Evolutionary conservation across 768 basidiomycete species (phyloP).

Genomic region (Rhodocollybia butyracea): DNA sequence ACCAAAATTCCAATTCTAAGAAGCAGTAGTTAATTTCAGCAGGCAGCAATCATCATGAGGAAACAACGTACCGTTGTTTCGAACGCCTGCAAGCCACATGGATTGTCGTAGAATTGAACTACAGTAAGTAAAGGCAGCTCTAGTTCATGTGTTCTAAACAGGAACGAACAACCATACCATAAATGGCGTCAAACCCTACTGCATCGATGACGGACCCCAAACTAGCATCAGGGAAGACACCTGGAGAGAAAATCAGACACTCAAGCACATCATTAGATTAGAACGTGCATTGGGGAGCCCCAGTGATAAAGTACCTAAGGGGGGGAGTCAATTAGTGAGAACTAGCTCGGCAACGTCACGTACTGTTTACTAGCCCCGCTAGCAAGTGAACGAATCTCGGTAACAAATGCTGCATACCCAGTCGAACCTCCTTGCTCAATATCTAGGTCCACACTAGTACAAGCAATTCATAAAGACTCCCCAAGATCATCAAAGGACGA

Average conservation of each 20-base stretch:
- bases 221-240: conserved; percentile 66
- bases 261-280: not conserved
- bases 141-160: not conserved
- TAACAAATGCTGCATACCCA: conserved; percentile 54
- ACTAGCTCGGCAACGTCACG: conserved; percentile 1
- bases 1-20: conserved; percentile 61
- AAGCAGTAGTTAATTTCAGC: not conserved
- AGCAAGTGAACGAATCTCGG: conserved; percentile 48
- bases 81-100: conserved; percentile 48
- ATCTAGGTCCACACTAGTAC: conserved; percentile 60
- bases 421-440: conserved; percentile 63
- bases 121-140: not conserved
- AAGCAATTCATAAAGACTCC: not conserved
- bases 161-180: conserved; percentile 33
- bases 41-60: not conserved
- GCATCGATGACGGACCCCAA: conserved; percentile 57
- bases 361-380: conserved; percentile 53
- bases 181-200: conserved; percentile 68
- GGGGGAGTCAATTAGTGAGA: not conserved
- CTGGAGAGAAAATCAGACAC: not conserved
- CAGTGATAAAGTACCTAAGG: conserved; percentile 65
- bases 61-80: conserved; percentile 45
- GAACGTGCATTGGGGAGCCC: conserved; percentile 40
- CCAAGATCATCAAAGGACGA: conserved; percentile 7
- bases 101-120: conserved; percentile 49